Percentiles rank a stretch among this genome's conserved stretches.
phyloP scores from a whole-genome alignment of 148 eudicot genomes.

The Vaccinium darrowii region DNA sequence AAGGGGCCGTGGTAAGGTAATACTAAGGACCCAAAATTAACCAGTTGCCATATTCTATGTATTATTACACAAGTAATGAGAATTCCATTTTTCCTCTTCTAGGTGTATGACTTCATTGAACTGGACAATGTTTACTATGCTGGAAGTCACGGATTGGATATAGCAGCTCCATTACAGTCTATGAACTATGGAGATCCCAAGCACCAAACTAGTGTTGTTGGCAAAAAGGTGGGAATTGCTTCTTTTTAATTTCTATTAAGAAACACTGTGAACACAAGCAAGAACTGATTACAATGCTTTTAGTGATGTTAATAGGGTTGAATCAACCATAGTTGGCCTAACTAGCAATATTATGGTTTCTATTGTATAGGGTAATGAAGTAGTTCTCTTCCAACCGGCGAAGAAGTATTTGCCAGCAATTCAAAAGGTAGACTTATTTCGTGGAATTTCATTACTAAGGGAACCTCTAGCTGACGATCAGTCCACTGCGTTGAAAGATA shows the following conservation, averaged over 20 bases:
- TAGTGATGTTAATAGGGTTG: neutral
- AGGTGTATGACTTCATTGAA: slow-evolving; percentile 59
- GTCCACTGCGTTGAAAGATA: neutral
- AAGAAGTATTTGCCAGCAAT: slow-evolving; percentile 50
- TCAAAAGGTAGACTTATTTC: slow-evolving; percentile 30
- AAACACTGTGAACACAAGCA: neutral
- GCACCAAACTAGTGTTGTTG: slow-evolving; percentile 30
- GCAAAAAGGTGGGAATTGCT: slow-evolving; percentile 28
- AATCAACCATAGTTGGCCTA: neutral
- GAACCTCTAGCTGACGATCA: neutral
- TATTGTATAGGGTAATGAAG: slow-evolving; percentile 47
- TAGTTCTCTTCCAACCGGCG: slow-evolving; percentile 61
- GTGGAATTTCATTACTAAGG: neutral
- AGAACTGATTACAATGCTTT: neutral
- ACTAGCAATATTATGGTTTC: neutral
- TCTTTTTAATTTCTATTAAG: neutral
- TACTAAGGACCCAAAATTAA: neutral
- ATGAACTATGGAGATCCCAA: slow-evolving; percentile 28
- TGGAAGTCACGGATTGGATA: slow-evolving; percentile 71
- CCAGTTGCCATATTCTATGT: neutral
- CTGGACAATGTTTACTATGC: slow-evolving; percentile 55
- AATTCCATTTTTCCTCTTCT: neutral
- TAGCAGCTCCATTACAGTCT: slow-evolving; percentile 52
- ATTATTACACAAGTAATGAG: neutral
- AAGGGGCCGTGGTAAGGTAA: slow-evolving; percentile 59